Percentiles rank a stretch among this genome's conserved stretches.
These are phyloP conservation scores for Fusarium anguioides DNA, from an alignment of 2,329 filamentous ascomycete genomes.

Conservation along the genomic window DNA sequence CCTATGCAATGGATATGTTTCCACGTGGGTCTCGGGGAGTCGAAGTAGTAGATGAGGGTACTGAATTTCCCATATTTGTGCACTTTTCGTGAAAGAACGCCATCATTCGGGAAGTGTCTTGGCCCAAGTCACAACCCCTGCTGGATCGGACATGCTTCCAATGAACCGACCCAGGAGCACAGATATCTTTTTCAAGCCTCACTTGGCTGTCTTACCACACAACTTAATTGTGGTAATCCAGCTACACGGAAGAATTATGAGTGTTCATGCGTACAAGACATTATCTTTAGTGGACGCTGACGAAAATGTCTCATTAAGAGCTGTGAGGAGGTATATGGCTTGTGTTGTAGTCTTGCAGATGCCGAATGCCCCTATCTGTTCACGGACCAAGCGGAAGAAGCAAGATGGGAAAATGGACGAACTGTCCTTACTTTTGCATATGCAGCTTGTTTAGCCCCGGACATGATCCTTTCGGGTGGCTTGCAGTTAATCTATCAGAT, in stretches of 20 bases:
- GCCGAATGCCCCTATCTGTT: neutral
- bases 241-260: slow-evolving; percentile 2
- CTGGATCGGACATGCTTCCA: slow-evolving; percentile 20
- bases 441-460: slow-evolving; percentile 13
- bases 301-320: slow-evolving; percentile 8
- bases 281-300: slow-evolving; percentile 2
- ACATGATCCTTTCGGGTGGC: slow-evolving; percentile 33
- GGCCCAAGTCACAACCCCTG: neutral
- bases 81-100: slow-evolving; percentile 10
- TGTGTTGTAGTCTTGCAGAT: slow-evolving; percentile 1
- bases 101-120: slow-evolving; percentile 15
- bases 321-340: slow-evolving; percentile 19
- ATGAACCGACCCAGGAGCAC: neutral
- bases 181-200: slow-evolving; percentile 16
- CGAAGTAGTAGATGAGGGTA: neutral
- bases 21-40: slow-evolving; percentile 8
- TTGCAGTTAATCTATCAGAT: slow-evolving; percentile 37
- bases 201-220: slow-evolving; percentile 11
- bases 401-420: neutral
- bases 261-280: slow-evolving; percentile 6
- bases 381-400: neutral
- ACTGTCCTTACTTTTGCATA: slow-evolving; percentile 8
- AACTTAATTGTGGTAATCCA: slow-evolving; percentile 7
- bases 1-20: neutral
- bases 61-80: neutral